A percentile compares a stretch with the other conserved stretches of the same genome.
These are phyloP conservation scores for Beauveria varroae DNA, from an alignment of 2,329 filamentous ascomycete species.

Conservation along the genomic window DNA sequence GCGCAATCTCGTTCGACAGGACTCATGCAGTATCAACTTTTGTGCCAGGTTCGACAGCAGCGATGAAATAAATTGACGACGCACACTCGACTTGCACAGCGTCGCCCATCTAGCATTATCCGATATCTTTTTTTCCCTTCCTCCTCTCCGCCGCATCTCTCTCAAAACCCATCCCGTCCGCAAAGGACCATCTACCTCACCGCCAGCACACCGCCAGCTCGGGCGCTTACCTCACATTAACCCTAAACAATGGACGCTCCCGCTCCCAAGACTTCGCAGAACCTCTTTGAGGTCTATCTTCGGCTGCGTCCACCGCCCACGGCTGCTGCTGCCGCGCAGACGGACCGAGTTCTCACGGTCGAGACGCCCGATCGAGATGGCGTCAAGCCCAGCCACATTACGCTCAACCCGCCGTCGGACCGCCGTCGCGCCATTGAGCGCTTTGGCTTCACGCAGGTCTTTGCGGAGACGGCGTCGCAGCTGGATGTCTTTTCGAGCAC, in stretches of 20 bases:
- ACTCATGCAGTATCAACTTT: neutral
- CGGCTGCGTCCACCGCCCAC: conserved; percentile 65
- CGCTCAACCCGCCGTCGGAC: conserved; percentile 73
- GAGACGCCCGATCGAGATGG: conserved; percentile 46
- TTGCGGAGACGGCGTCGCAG: conserved; percentile 79
- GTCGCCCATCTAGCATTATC: neutral
- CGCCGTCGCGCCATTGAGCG: conserved; percentile 83
- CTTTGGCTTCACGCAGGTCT: conserved; percentile 90
- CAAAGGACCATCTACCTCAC: neutral
- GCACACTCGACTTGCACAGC: neutral
- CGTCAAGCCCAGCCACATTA: conserved; percentile 59
- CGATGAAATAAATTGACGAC: neutral
- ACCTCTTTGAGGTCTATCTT: conserved; percentile 86
- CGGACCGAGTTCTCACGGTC: conserved; percentile 71
- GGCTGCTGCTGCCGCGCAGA: conserved; percentile 21
- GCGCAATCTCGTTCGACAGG: neutral
- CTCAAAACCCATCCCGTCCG: no score
- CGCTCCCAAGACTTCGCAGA: conserved; percentile 31
- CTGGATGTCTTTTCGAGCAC: conserved; percentile 80
- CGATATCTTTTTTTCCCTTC: neutral
- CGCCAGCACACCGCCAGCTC: neutral
- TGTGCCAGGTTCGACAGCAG: neutral
- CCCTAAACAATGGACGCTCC: conserved; percentile 29
- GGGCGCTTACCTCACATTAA: neutral
- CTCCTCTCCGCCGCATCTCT: neutral